Percentiles rank a stretch among this genome's conserved stretches.
Conservation (phyloP, 768 basidiomycete species). For the Suillus sp. region DNA sequence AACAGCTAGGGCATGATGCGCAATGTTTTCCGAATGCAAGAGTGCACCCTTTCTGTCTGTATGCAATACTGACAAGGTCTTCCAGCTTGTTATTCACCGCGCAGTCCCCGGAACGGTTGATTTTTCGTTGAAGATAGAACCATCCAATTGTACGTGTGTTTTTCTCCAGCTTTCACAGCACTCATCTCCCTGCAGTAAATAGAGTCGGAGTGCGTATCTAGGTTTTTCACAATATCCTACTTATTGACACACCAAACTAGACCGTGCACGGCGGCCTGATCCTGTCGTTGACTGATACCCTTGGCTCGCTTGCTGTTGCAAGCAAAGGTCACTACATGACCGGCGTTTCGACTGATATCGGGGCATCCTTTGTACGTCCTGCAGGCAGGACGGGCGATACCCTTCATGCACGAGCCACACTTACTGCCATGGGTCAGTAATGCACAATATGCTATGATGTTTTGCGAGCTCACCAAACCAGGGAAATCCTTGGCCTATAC, state of each 20-base stretch:
- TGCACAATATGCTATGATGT: not conserved
- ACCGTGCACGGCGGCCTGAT: constrained; percentile 82
- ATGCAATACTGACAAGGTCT: constrained; percentile 1
- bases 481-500: constrained; percentile 83
- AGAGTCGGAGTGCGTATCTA: constrained; percentile 66
- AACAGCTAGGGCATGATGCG: constrained; percentile 67
- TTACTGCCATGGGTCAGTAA: constrained; percentile 67
- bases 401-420: constrained; percentile 60
- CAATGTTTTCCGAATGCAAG: constrained; percentile 79
- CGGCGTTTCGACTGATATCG: constrained; percentile 83
- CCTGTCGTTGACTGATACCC: constrained; percentile 79
- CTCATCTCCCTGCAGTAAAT: constrained; percentile 55
- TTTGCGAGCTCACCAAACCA: constrained; percentile 29
- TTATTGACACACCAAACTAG: constrained; percentile 25
- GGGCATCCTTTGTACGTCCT: constrained; percentile 75
- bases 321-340: constrained; percentile 85
- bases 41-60: constrained; percentile 3
- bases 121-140: constrained; percentile 70
- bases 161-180: constrained; percentile 1
- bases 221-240: constrained; percentile 2
- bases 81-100: constrained; percentile 61
- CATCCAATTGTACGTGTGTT: constrained; percentile 62
- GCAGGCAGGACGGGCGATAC: constrained; percentile 72
- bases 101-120: constrained; percentile 75
- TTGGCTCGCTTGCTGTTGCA: constrained; percentile 84